These are phyloP conservation scores for Spencermartinsiella ligniputridi DNA, from an alignment of 1,139 yeast species.

Conservation along the genomic window DNA sequence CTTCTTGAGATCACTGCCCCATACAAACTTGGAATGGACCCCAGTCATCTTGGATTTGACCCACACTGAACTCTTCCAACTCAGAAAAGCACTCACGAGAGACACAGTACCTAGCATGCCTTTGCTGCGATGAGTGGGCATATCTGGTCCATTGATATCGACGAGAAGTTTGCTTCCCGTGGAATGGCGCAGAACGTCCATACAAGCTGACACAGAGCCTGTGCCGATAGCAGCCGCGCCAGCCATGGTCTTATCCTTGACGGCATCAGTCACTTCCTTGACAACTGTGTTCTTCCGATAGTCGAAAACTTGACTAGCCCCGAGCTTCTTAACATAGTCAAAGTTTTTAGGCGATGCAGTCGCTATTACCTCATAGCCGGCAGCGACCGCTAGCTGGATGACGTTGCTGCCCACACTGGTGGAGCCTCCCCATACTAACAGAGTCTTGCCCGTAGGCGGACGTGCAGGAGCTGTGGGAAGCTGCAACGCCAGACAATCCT, in stretches of 20 bases:
- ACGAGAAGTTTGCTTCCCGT: too few species aligned
- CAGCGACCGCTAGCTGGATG: conserved; percentile 48
- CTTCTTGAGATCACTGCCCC: too few species aligned
- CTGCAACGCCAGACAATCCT: neutral
- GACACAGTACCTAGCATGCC: too few species aligned
- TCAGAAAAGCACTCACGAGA: too few species aligned
- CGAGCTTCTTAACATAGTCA: conserved; percentile 42
- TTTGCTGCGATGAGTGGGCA: too few species aligned
- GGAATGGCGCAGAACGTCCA: too few species aligned
- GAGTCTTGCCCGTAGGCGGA: neutral
- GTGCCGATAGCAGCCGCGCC: neutral
- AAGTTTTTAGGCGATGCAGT: conserved; percentile 49
- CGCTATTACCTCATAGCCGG: conserved; percentile 51
- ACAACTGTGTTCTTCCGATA: conserved; percentile 53
- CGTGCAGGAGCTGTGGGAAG: neutral
- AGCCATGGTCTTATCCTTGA: neutral
- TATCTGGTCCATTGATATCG: too few species aligned
- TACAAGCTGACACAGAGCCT: too few species aligned
- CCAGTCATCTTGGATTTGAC: too few species aligned
- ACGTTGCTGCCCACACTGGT: conserved; percentile 55
- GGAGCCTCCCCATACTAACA: conserved; percentile 59
- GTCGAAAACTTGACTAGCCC: conserved; percentile 60
- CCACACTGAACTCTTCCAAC: too few species aligned
- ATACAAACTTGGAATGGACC: too few species aligned
- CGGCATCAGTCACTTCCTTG: conserved; percentile 47